Conservation (phyloP, 305 asterid species). For the Fraxinus baroniana region DNA sequence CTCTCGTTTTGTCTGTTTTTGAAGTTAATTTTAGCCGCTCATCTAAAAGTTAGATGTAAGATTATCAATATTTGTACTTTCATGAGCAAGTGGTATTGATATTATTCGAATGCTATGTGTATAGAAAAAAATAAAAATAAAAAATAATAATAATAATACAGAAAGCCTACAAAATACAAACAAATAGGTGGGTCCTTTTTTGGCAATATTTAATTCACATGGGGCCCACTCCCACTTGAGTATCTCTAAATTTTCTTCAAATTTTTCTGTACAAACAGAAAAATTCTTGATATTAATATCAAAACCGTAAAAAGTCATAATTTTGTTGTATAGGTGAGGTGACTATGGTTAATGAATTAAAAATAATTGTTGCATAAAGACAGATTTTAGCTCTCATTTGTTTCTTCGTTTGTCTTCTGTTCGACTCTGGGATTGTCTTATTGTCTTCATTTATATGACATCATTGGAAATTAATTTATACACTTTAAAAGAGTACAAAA, state of each 20-base stretch:
- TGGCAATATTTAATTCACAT: too few species aligned
- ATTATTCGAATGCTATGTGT: too few species aligned
- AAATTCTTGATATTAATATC: not conserved
- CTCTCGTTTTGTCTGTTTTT: not conserved
- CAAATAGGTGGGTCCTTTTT: too few species aligned
- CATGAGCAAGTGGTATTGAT: not conserved
- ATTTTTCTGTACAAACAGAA: too few species aligned
- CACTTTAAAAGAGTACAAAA: not conserved
- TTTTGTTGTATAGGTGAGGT: not conserved
- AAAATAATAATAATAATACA: too few species aligned
- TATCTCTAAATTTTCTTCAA: too few species aligned
- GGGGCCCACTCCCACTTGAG: too few species aligned
- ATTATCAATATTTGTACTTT: not conserved
- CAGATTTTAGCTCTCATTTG: not conserved
- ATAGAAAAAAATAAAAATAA: too few species aligned
- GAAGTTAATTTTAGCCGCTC: not conserved
- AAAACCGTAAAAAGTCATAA: not conserved
- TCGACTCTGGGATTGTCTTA: not conserved
- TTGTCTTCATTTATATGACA: not conserved
- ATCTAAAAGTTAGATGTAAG: not conserved
- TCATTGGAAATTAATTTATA: not conserved
- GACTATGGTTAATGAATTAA: not conserved
- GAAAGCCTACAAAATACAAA: too few species aligned
- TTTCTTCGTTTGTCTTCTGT: not conserved
- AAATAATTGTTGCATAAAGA: not conserved